Conservation (phyloP, 345 rosid genomes). For the Pugionium dolabratum region DNA sequence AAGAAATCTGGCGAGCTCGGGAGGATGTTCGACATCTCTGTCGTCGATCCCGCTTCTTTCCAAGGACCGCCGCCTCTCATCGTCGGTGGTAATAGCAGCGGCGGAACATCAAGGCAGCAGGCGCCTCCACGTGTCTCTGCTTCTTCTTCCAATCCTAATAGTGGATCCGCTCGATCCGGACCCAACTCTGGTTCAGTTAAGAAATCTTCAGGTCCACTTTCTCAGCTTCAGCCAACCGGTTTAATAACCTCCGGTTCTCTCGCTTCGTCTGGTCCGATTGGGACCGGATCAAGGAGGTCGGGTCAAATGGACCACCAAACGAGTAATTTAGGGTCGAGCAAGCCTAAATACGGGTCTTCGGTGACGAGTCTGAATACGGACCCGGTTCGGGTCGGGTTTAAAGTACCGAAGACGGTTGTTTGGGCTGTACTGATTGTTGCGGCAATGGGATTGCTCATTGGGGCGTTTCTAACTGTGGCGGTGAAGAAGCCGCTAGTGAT, state of each 20-base stretch:
- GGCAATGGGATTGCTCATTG: slow-evolving; percentile 62
- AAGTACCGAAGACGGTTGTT: slow-evolving; percentile 68
- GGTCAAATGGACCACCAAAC: slow-evolving; percentile 60
- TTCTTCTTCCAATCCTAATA: slow-evolving; percentile 64
- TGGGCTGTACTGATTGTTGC: slow-evolving; percentile 70
- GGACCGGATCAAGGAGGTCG: slow-evolving; percentile 55
- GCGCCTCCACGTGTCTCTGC: slow-evolving; percentile 45
- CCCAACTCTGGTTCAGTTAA: slow-evolving; percentile 70
- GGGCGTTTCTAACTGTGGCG: slow-evolving; percentile 76
- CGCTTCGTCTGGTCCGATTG: slow-evolving; percentile 46
- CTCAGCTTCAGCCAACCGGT: slow-evolving; percentile 74
- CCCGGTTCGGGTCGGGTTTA: slow-evolving; percentile 70
- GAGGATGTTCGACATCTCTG: slow-evolving; percentile 88
- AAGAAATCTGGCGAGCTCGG: slow-evolving; percentile 81
- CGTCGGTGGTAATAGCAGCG: slow-evolving; percentile 43
- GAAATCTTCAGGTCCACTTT: slow-evolving; percentile 69
- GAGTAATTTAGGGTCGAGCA: slow-evolving; percentile 45
- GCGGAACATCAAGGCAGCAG: slow-evolving; percentile 46
- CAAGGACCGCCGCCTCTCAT: slow-evolving; percentile 43
- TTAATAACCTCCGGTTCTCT: slow-evolving; percentile 87
- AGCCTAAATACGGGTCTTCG: slow-evolving; percentile 71
- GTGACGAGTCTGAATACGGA: slow-evolving; percentile 68
- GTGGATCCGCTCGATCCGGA: slow-evolving; percentile 88
- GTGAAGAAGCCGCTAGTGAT: slow-evolving; percentile 73
- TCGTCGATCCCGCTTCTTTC: slow-evolving; percentile 45